Conservation (phyloP, 2,329 filamentous ascomycete species). For the Monosporascus ibericus region DNA sequence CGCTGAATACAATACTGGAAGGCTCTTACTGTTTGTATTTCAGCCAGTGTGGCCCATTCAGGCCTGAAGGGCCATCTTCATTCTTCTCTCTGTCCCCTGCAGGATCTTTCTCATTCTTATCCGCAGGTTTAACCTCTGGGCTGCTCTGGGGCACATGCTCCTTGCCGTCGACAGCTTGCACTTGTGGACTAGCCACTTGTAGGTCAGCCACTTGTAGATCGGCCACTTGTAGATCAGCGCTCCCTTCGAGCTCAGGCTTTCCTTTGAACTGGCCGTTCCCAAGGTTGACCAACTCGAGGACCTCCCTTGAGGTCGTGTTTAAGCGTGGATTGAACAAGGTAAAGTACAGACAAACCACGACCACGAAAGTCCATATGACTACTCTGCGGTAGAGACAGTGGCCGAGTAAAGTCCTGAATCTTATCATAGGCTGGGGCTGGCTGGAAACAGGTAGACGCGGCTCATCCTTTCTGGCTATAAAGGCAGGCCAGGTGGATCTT, state of each 20-base stretch:
- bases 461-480: constrained; percentile 17
- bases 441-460: constrained; percentile 22
- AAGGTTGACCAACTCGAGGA: constrained; percentile 23
- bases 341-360: constrained; percentile 35
- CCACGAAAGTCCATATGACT: constrained; percentile 41
- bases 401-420: constrained; percentile 40
- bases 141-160: constrained; percentile 1
- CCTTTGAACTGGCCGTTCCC: constrained; percentile 11
- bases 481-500: constrained; percentile 11
- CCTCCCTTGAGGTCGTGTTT: constrained; percentile 16
- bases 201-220: constrained; percentile 8
- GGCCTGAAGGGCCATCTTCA: constrained; percentile 7
- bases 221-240: constrained; percentile 5
- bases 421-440: constrained; percentile 31
- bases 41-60: constrained; percentile 30
- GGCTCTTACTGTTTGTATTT: constrained; percentile 36
- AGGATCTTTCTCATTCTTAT: constrained; percentile 12
- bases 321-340: constrained; percentile 30
- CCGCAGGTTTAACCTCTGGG: constrained; percentile 3
- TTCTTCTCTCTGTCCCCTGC: constrained; percentile 19
- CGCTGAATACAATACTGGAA: neutral
- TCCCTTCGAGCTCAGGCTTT: constrained; percentile 4
- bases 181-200: constrained; percentile 16
- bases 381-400: constrained; percentile 48
- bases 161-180: constrained; percentile 9